Conservation (phyloP, 768 basidiomycete species). For the Pholiota molesta region DNA sequence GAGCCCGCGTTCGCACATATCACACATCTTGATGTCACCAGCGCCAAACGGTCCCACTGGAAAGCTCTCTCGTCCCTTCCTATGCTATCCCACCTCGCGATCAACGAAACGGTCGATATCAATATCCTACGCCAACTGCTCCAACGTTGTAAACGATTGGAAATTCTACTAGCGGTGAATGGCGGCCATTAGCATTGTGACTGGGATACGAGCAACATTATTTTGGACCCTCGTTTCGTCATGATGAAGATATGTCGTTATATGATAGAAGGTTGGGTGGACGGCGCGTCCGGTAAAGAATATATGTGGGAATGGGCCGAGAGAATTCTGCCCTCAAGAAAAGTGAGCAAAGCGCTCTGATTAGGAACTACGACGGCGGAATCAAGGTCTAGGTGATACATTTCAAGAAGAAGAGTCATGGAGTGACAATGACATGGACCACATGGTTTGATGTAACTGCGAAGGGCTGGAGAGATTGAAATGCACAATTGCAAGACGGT, state of each 20-base stretch:
- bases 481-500: neutral
- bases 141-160: neutral
- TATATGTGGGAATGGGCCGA: constrained; percentile 17
- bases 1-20: neutral
- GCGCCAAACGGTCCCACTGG: neutral
- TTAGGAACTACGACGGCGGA: neutral
- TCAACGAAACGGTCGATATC: constrained; percentile 9
- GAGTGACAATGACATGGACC: neutral
- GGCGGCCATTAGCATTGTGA: neutral
- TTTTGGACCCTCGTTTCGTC: constrained; percentile 13
- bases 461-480: neutral
- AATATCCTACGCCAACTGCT: constrained; percentile 4
- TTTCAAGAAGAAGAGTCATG: neutral
- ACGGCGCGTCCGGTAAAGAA: constrained; percentile 2
- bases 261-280: constrained; percentile 9
- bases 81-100: constrained; percentile 12
- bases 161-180: constrained; percentile 3
- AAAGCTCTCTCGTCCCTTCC: constrained; percentile 1
- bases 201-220: neutral
- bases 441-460: neutral
- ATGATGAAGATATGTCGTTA: constrained; percentile 5
- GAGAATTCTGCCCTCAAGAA: constrained; percentile 7
- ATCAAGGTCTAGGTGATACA: neutral
- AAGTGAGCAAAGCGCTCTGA: neutral
- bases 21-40: constrained; percentile 14